Evolutionary conservation across 2,329 filamentous ascomycete species (phyloP), one percentile per base, ranked within the genome.

Genomic region (Cadophora gregata): DNA sequence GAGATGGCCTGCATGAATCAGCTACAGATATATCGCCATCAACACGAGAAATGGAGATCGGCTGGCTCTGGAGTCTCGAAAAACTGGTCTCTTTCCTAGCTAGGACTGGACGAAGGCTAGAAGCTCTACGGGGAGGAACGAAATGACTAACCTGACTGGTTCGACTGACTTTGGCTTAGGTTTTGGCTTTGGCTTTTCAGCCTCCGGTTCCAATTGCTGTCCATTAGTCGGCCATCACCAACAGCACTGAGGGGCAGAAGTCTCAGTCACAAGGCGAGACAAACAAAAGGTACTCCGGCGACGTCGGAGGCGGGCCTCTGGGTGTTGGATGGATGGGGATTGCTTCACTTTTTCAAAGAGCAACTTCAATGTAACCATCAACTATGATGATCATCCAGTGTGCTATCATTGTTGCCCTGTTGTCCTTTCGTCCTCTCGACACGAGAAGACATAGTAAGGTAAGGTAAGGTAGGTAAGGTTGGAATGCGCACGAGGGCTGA

Each of bases 241-340:
- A 29, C 48, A 25, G 48, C 25, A 51, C 25, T 51, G 53, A 58
- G 21, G 53, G 53, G 29, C 21, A 25, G 53, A 58, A 58, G 53
- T 36, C 29, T 42, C 53, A 58, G 29, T 29, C 19, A 42, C 21
- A 58, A 58, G 53, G 53, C 36, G 53, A 58, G 53, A 58, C 29
- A 58, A 58, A 33, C 42, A 47, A 51, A 29, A 51, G 24, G 12
- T 14, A 51, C 25, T 29, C 29, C 25, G 48, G 48, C 48, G 48
- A 51, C 48, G 24, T 29, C 25, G n/a, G 24, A 9, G 25, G 25
- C n/a, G 19, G 42, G n/a, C n/a, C 19, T 5, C 38, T 42, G 38
- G 38, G 5, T 42, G 38, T 42, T 42, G 38, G 14, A 16, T n/a
- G n/a, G 31, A 36, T 21, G 42, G 19, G 42, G 19, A 47, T 47